Percentiles rank a stretch among this genome's conserved stretches.
Evolutionary conservation across 2,329 filamentous ascomycete species (phyloP).

Genomic region (Fusarium domesticum): DNA sequence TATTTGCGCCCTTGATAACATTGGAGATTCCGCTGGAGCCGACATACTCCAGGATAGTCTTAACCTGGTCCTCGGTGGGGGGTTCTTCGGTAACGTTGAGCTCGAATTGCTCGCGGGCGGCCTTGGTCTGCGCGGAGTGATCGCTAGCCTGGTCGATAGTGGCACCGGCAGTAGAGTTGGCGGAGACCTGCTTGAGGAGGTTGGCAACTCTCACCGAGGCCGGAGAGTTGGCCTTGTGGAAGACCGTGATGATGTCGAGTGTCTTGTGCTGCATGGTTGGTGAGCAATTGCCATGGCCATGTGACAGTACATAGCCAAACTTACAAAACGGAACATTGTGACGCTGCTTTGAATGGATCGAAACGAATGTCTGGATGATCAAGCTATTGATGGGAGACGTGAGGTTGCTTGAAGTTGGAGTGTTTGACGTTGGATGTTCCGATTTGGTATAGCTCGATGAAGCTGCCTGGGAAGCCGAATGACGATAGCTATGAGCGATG

Average conservation of each 20-base stretch:
- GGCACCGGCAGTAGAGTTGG: constrained; percentile 62
- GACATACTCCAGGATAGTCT: constrained; percentile 80
- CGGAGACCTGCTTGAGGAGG: constrained; percentile 76
- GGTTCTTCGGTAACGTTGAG: constrained; percentile 77
- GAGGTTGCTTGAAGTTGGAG: constrained; percentile 1
- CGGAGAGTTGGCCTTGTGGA: constrained; percentile 76
- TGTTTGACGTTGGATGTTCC: constrained; percentile 25
- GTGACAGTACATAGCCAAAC: constrained; percentile 17
- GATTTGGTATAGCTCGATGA: constrained; percentile 29
- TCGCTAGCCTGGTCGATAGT: constrained; percentile 75
- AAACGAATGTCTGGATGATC: constrained; percentile 1
- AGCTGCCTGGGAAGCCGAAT: constrained; percentile 25
- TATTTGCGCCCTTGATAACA: constrained; percentile 71
- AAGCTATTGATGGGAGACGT: constrained; percentile 3
- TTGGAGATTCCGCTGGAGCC: constrained; percentile 57
- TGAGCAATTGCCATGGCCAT: constrained; percentile 15
- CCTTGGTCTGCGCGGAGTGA: constrained; percentile 59
- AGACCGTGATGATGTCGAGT: constrained; percentile 91
- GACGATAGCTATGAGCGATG: constrained; percentile 21
- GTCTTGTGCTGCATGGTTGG: constrained; percentile 61
- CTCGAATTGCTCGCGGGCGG: constrained; percentile 69
- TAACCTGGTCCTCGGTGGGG: constrained; percentile 79
- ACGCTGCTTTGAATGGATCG: neutral
- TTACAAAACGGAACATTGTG: constrained; percentile 49
- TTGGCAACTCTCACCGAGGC: constrained; percentile 71